phyloP scores from a whole-genome alignment of 306 rosid genomes.

The Arachis hypogaea region DNA sequence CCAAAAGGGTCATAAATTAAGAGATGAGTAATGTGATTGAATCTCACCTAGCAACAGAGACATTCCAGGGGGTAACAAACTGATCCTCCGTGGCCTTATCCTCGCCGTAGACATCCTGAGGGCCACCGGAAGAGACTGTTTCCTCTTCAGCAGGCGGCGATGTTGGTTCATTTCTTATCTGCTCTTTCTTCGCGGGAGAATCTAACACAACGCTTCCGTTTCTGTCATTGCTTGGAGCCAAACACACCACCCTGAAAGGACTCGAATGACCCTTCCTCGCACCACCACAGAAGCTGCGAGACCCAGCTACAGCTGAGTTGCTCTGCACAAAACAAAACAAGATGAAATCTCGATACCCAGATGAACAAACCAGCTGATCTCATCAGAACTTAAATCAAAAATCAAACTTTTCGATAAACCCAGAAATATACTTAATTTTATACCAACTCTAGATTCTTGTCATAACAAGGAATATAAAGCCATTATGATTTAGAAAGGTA shows the following conservation, averaged over 20 bases:
- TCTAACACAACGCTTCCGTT: slow-evolving; percentile 70
- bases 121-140: slow-evolving; percentile 61
- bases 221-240: slow-evolving; percentile 60
- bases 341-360: slow-evolving; percentile 26
- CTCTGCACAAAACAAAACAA: slow-evolving; percentile 41
- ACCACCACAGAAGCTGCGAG: slow-evolving; percentile 40
- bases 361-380: slow-evolving; percentile 36
- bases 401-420: not conserved
- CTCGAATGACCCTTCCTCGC: slow-evolving; percentile 42
- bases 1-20: not conserved
- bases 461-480: slow-evolving; percentile 15
- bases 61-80: slow-evolving; percentile 85
- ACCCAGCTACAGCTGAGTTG: slow-evolving; percentile 60
- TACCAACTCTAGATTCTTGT: slow-evolving; percentile 10
- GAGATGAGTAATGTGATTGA: slow-evolving; percentile 25
- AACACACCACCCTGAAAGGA: slow-evolving; percentile 63
- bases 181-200: slow-evolving; percentile 55
- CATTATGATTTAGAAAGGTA: slow-evolving; percentile 32
- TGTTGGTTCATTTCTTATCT: slow-evolving; percentile 34
- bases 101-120: slow-evolving; percentile 76
- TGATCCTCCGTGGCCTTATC: slow-evolving; percentile 90
- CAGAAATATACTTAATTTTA: slow-evolving; percentile 15
- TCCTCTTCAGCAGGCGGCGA: slow-evolving; percentile 51
- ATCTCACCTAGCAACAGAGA: slow-evolving; percentile 83
- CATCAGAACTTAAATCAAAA: slow-evolving; percentile 19